Conservation (phyloP, 1,284 basidiomycete species). For the Phlebopus sp. region DNA sequence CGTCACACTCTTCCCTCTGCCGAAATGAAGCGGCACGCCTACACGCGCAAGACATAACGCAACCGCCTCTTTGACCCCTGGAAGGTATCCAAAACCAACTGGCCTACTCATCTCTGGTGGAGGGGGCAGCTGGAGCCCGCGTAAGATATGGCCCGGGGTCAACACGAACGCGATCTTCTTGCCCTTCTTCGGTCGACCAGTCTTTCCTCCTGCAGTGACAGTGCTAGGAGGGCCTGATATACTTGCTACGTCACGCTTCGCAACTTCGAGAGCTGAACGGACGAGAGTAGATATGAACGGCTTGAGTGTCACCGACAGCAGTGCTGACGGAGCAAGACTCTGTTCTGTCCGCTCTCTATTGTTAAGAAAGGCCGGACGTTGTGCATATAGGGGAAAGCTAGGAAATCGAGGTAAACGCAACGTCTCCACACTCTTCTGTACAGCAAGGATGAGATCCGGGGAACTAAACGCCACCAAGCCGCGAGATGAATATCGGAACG, state of each 20-base stretch:
- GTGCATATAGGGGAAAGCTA: constrained; percentile 7
- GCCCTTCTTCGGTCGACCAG: constrained; percentile 19
- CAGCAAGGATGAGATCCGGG: constrained; percentile 28
- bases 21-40: constrained; percentile 25
- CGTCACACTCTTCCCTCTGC: neutral
- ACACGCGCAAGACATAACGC: constrained; percentile 29
- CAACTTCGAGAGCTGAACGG: constrained; percentile 26
- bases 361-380: constrained; percentile 7
- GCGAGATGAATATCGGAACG: constrained; percentile 17
- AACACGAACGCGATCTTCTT: constrained; percentile 32
- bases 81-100: neutral
- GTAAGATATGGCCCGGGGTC: constrained; percentile 37
- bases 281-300: constrained; percentile 29
- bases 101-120: constrained; percentile 2
- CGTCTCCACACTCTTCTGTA: constrained; percentile 21
- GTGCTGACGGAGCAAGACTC: constrained; percentile 26
- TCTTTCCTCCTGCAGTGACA: constrained; percentile 11
- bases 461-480: constrained; percentile 22
- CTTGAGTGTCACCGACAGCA: constrained; percentile 27
- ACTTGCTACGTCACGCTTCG: constrained; percentile 28
- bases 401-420: constrained; percentile 25
- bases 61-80: constrained; percentile 15
- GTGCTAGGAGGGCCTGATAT: constrained; percentile 3
- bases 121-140: constrained; percentile 28
- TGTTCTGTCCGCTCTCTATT: constrained; percentile 16